These are phyloP conservation scores for Mortierella sp. DNA, from an alignment of 371 early-diverging fungal species.

Conservation along the genomic window DNA sequence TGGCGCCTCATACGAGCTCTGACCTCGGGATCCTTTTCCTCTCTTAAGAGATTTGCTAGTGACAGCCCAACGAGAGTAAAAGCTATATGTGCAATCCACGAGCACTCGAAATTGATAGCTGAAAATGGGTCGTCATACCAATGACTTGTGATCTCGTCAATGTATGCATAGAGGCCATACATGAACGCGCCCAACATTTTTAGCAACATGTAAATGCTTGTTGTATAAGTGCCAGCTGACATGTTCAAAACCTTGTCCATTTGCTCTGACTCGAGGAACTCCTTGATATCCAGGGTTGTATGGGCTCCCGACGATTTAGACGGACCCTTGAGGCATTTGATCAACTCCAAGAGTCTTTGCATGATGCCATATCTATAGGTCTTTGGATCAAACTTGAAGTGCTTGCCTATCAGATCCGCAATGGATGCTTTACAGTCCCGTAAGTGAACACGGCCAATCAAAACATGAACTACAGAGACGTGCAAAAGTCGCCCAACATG, in stretches of 20 bases:
- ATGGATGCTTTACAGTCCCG: conserved; percentile 7
- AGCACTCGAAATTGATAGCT: conserved; percentile 49
- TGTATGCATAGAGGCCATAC: conserved; percentile 31
- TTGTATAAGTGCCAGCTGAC: conserved; percentile 24
- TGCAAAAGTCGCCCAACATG: conserved; percentile 7
- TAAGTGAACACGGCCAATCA: conserved; percentile 9
- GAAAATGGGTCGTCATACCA: conserved; percentile 49
- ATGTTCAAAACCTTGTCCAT: conserved; percentile 6
- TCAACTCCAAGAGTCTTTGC: conserved; percentile 44
- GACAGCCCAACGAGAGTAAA: conserved; percentile 34
- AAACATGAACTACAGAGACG: conserved; percentile 3
- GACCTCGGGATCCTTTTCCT: conserved; percentile 24
- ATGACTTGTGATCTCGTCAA: conserved; percentile 23
- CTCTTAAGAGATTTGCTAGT: conserved; percentile 31
- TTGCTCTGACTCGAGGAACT: conserved; percentile 21
- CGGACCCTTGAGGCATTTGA: conserved; percentile 42
- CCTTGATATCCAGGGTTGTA: conserved; percentile 38
- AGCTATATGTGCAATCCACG: conserved; percentile 37
- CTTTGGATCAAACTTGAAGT: conserved; percentile 34
- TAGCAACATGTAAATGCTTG: conserved; percentile 45
- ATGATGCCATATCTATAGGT: conserved; percentile 45
- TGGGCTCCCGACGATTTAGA: conserved; percentile 26
- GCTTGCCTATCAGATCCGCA: conserved; percentile 6
- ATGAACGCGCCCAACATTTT: conserved; percentile 42
- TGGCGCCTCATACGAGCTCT: conserved; percentile 4